Percentiles rank a stretch among this genome's conserved stretches.
phyloP scores from a whole-genome alignment of 768 basidiomycete genomes.

The Russula sp. region DNA sequence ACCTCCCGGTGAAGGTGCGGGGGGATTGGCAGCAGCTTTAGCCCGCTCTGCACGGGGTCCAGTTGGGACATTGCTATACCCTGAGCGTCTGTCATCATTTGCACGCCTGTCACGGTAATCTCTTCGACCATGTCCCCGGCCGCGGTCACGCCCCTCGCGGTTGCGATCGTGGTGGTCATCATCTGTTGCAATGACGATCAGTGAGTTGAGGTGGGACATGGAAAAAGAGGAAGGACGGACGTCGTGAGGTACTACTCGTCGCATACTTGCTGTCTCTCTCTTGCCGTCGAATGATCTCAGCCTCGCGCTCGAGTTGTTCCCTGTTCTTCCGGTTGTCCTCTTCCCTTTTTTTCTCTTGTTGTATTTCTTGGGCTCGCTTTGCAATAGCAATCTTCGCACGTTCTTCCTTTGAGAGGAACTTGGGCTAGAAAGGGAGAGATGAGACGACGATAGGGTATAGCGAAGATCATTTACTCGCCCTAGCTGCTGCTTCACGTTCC shows the following conservation, averaged over 20 bases:
- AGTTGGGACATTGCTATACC: conserved; percentile 69
- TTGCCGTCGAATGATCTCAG: conserved; percentile 57
- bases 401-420: conserved; percentile 90
- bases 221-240: conserved; percentile 35
- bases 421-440: conserved; percentile 59
- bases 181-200: conserved; percentile 33
- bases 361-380: conserved; percentile 81
- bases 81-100: conserved; percentile 37
- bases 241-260: conserved; percentile 42
- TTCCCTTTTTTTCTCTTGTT: conserved; percentile 62
- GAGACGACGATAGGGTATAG: conserved; percentile 6
- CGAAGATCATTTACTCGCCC: conserved; percentile 48
- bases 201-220: conserved; percentile 8
- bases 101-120: conserved; percentile 46
- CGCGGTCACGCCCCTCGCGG: conserved; percentile 31
- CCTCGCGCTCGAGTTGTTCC: conserved; percentile 70
- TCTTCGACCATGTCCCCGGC: conserved; percentile 30
- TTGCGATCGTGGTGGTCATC: conserved; percentile 40
- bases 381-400: conserved; percentile 85
- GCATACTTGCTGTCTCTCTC: conserved; percentile 47
- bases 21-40: conserved; percentile 43
- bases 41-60: conserved; percentile 77
- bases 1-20: conserved; percentile 49
- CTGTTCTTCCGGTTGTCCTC: conserved; percentile 60
- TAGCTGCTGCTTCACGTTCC: conserved; percentile 87